Conservation (phyloP, 345 rosid species). For the Cardiospermum halicacabum region DNA sequence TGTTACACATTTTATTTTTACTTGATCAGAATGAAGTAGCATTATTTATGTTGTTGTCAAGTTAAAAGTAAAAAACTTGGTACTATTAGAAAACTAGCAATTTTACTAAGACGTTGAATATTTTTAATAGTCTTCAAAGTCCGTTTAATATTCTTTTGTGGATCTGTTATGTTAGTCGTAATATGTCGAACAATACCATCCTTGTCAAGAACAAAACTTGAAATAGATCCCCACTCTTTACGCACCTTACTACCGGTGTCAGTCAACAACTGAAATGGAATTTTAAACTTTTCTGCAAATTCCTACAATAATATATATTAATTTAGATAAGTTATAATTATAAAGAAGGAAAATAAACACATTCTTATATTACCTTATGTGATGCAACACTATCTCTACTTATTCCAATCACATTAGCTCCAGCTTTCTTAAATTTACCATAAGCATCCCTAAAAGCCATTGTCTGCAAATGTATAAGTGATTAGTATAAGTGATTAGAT, state of each 20-base stretch:
- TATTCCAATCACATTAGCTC: constrained; percentile 89
- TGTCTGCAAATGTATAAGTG: constrained; percentile 37
- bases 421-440: constrained; percentile 97
- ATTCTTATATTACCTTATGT: constrained; percentile 53
- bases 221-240: constrained; percentile 92
- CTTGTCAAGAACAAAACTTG: constrained; percentile 87
- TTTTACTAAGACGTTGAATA: too few relatives aligned
- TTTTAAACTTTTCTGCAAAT: constrained; percentile 74
- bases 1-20: too few relatives aligned
- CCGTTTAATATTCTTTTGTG: constrained; percentile 94
- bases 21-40: too few relatives aligned
- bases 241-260: constrained; percentile 88
- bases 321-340: not conserved
- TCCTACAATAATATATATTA: constrained; percentile 44
- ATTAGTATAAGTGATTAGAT: not conserved
- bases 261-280: constrained; percentile 77
- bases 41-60: too few relatives aligned
- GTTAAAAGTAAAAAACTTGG: too few relatives aligned
- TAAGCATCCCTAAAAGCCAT: constrained; percentile 87
- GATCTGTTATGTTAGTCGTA: constrained; percentile 96
- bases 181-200: constrained; percentile 79
- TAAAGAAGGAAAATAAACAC: not conserved
- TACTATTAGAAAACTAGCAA: too few relatives aligned
- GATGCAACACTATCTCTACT: constrained; percentile 86
- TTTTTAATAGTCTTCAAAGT: constrained; percentile 76